These are phyloP conservation scores for Colletotrichum scovillei DNA, from an alignment of 2,329 filamentous ascomycete genomes.

Conservation along the genomic window DNA sequence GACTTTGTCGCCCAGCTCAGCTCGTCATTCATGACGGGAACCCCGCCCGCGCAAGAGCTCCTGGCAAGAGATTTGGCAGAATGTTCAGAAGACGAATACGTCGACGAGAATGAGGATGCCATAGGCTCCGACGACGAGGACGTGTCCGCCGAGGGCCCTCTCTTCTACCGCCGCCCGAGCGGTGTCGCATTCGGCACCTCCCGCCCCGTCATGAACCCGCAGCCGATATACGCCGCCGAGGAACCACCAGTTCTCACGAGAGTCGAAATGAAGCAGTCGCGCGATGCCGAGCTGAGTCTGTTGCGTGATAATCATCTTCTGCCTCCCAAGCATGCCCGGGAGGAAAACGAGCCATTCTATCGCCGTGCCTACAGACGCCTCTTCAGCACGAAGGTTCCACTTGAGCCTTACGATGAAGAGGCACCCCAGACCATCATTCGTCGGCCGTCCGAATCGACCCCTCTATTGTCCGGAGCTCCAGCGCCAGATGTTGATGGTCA, in stretches of 20 bases:
- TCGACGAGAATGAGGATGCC: conserved; percentile 44
- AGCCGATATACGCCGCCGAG: conserved; percentile 42
- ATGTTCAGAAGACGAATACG: conserved; percentile 62
- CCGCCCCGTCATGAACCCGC: conserved; percentile 75
- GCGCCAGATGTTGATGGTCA: conserved; percentile 44
- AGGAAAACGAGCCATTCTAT: conserved; percentile 48
- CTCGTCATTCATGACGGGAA: conserved; percentile 67
- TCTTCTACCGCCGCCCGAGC: conserved; percentile 79
- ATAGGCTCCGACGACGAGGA: conserved; percentile 45
- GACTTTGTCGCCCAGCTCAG: conserved; percentile 48
- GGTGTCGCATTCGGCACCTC: conserved; percentile 80
- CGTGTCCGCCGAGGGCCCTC: conserved; percentile 54
- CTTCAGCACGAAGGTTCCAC: conserved; percentile 68
- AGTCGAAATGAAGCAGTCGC: conserved; percentile 66
- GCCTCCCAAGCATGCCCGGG: conserved; percentile 66
- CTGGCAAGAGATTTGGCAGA: conserved; percentile 75
- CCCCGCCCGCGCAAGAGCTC: conserved; percentile 74
- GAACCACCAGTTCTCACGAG: conserved; percentile 63
- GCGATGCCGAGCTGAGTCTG: conserved; percentile 69
- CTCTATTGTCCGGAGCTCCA: conserved; percentile 46
- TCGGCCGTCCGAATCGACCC: conserved; percentile 53
- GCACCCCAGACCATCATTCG: conserved; percentile 43
- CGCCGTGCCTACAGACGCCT: conserved; percentile 56
- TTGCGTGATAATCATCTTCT: conserved; percentile 73
- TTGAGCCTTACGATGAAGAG: conserved; percentile 52